A percentile compares a stretch with the other conserved stretches of the same genome.
Conservation (phyloP, 805 yeast species). For the Wickerhamiella galacta region DNA sequence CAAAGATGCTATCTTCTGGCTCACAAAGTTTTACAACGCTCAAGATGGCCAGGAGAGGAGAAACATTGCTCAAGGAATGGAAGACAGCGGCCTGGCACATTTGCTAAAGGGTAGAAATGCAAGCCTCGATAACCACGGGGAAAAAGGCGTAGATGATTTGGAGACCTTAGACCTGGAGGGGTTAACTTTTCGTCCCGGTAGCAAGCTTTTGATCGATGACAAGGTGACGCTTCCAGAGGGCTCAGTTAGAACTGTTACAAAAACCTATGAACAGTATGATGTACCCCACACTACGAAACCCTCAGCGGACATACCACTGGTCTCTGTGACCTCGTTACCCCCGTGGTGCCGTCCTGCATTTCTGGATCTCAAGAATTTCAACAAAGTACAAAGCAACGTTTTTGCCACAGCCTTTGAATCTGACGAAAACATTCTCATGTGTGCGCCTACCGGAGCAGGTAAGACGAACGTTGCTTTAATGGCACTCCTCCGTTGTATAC, state of each 20-base stretch:
- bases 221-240: constrained; percentile 68
- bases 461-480: constrained; percentile 93
- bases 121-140: constrained; percentile 6
- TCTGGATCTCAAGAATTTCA: constrained; percentile 49
- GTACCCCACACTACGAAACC: constrained; percentile 60
- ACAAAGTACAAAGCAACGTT: constrained; percentile 70
- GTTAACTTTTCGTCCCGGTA: constrained; percentile 68
- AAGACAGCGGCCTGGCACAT: constrained; percentile 6
- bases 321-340: constrained; percentile 50
- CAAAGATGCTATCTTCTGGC: constrained; percentile 37
- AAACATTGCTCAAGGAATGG: constrained; percentile 19
- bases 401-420: constrained; percentile 59
- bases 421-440: constrained; percentile 59
- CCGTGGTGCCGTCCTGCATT: constrained; percentile 70
- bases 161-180: constrained; percentile 27
- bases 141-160: constrained; percentile 17
- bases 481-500: constrained; percentile 46
- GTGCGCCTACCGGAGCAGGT: constrained; percentile 99
- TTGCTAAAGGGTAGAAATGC: constrained; percentile 2
- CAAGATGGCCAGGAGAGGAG: constrained; percentile 24
- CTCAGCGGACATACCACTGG: constrained; percentile 22
- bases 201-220: constrained; percentile 46
- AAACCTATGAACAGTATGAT: constrained; percentile 70
- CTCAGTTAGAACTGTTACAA: constrained; percentile 58
- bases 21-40: constrained; percentile 29